Percentiles rank a stretch among this genome's conserved stretches.
Evolutionary conservation across 2,329 filamentous ascomycete genomes (phyloP).

Genomic region (Myriosclerotinia duriaeana): DNA sequence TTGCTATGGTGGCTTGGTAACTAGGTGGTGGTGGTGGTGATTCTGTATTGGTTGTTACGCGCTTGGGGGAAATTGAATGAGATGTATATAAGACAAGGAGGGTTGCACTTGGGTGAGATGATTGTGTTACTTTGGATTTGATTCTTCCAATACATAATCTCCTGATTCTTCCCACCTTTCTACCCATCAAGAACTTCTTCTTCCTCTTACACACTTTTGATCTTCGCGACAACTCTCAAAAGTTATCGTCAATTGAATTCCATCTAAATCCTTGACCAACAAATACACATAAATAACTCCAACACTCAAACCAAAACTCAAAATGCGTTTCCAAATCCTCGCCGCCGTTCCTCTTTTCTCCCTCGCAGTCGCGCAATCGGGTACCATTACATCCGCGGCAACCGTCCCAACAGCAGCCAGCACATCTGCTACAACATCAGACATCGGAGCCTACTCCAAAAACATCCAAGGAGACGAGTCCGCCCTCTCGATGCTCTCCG

Average conservation of each 20-base stretch:
- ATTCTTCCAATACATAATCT: neutral
- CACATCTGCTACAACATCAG: neutral
- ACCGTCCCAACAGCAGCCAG: neutral
- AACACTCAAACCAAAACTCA: neutral
- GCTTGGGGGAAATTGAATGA: slow-evolving; percentile 5
- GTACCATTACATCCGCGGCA: neutral
- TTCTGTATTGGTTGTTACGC: neutral
- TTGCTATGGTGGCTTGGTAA: slow-evolving; percentile 13
- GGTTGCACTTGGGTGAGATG: slow-evolving; percentile 8
- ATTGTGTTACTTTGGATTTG: neutral
- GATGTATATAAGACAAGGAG: slow-evolving; percentile 1
- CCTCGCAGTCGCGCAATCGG: slow-evolving; percentile 11
- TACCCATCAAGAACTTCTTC: neutral
- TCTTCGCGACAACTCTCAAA: neutral
- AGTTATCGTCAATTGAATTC: neutral
- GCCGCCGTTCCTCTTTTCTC: slow-evolving; percentile 10
- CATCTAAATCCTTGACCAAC: neutral
- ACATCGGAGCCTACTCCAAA: slow-evolving; percentile 13
- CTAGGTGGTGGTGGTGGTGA: no score
- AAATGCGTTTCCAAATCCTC: slow-evolving; percentile 24
- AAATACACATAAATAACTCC: neutral
- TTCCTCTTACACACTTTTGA: neutral
- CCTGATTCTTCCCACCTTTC: neutral
- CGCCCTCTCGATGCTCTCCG: slow-evolving; percentile 3
- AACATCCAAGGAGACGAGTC: neutral